Base-by-base conservation (phyloP, 106 monocot species). In the Platanthera zijinensis region DNA sequence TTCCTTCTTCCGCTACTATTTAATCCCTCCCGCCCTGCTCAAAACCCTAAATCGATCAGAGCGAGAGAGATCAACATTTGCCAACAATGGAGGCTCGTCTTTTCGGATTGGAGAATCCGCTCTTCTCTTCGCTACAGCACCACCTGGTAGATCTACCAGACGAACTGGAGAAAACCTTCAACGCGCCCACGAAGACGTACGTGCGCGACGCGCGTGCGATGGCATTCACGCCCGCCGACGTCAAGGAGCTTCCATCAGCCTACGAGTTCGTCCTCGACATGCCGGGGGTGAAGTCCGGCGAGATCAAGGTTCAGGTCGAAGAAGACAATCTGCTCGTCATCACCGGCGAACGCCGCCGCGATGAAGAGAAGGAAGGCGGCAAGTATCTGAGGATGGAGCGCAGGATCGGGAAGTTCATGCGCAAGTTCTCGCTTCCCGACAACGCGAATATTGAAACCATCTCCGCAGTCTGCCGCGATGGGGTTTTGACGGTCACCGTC, bases 211-310 rank as follows among this genome's bases (percentile, higher is more conserved):
- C 80, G 11, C 71, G 78, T 47, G 93, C 93, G 14, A 90, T 90
- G 90, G 86, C 85, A 15, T 63, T 79, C 14, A 90, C 94, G 10
- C 90, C 94, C 5, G 94, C 90, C n/a, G 94, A 94, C 82, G 85
- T 94, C 50, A 84, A 89, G 81, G 94, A 90, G 78, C 82, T 84
- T n/a, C 79, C 90, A 5, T 50, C 54, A 32, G 51, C 90, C 11
- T 85, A 86, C 82, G 70, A 77, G 13, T 90, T 90, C 86, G 54
- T 84, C n/a, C 54, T 90, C 72, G 94, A 94, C 86, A 90, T 94
- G 94, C 94, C 94, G 6, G 94, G 94, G 10, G 50, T 94, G 12
- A 82, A 78, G 28, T 57, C 75, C 8, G 80, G 80, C 10, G 89
- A 86, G 52, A 86, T 89, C 74, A 89, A 82, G 75, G 86, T 89